A percentile compares a stretch with the other conserved stretches of the same genome.
phyloP scores from a whole-genome alignment of 2,329 filamentous ascomycete species.

The Stemphylium vesicarium region DNA sequence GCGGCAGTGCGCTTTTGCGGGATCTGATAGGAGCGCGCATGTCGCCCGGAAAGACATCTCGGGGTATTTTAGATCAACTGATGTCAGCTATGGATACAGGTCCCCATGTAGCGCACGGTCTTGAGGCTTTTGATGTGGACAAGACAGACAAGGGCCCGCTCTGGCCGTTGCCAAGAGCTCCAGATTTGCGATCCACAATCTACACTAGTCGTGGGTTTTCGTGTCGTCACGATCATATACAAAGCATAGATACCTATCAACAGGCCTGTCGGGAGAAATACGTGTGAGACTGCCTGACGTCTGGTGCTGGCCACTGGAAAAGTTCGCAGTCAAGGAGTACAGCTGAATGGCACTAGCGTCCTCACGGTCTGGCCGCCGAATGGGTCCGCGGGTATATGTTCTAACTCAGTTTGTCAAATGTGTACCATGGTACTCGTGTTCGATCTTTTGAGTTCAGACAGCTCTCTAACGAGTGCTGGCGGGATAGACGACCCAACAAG shows the following conservation, averaged over 20 bases:
- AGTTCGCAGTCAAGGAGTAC: background rate
- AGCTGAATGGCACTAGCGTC: background rate
- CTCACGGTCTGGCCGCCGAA: background rate
- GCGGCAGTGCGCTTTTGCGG: background rate
- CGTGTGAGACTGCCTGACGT: background rate
- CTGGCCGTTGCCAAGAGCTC: conserved; percentile 37
- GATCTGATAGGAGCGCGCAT: background rate
- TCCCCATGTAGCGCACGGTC: conserved; percentile 5
- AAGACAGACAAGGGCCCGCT: conserved; percentile 12
- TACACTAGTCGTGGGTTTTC: conserved; percentile 3
- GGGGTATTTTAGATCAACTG: background rate
- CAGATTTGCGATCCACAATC: conserved; percentile 16
- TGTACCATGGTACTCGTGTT: conserved; percentile 3
- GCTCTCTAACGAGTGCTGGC: background rate
- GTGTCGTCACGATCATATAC: conserved; percentile 25
- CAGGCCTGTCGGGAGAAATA: background rate
- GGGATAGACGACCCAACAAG: background rate
- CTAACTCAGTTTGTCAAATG: conserved; percentile 5
- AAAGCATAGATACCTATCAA: background rate
- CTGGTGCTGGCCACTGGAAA: background rate
- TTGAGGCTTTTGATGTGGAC: conserved; percentile 4
- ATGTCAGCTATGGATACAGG: conserved; percentile 11
- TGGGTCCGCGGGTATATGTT: background rate
- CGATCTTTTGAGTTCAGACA: background rate
- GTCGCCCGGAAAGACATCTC: background rate